phyloP scores from a whole-genome alignment of 2,329 filamentous ascomycete species.

The Cordyceps cicadae region DNA sequence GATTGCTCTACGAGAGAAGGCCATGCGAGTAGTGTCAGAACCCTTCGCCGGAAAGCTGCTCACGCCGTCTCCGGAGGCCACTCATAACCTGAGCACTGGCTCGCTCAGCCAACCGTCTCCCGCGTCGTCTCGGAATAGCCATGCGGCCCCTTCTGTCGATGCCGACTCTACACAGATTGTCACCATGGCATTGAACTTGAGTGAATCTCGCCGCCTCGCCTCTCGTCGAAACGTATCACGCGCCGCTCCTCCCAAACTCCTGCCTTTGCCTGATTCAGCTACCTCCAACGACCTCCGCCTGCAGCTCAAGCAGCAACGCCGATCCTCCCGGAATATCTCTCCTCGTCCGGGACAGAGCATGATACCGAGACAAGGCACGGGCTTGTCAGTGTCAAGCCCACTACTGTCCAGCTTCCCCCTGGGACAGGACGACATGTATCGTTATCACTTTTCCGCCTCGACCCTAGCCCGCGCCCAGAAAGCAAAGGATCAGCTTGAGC shows the following conservation, averaged over 20 bases:
- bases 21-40: constrained; percentile 3
- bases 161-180: constrained; percentile 84
- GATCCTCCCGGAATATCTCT: constrained; percentile 52
- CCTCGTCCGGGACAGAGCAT: constrained; percentile 42
- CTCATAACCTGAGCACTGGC: not conserved
- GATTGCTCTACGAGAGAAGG: not conserved
- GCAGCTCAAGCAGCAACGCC: constrained; percentile 64
- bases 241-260: constrained; percentile 41
- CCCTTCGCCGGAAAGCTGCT: not conserved
- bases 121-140: constrained; percentile 15
- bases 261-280: constrained; percentile 44
- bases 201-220: constrained; percentile 65
- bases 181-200: constrained; percentile 81
- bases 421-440: constrained; percentile 37
- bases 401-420: constrained; percentile 38
- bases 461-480: constrained; percentile 77
- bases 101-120: constrained; percentile 8
- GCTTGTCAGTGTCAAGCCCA: constrained; percentile 33
- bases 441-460: constrained; percentile 65
- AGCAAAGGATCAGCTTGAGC: constrained; percentile 75
- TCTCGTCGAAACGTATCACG: constrained; percentile 48
- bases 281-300: constrained; percentile 54
- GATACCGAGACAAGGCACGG: constrained; percentile 33
- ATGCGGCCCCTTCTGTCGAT: constrained; percentile 38
- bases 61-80: not conserved